These are phyloP conservation scores for Colletotrichum eremochloae DNA, from an alignment of 2,329 filamentous ascomycete genomes.

Conservation along the genomic window DNA sequence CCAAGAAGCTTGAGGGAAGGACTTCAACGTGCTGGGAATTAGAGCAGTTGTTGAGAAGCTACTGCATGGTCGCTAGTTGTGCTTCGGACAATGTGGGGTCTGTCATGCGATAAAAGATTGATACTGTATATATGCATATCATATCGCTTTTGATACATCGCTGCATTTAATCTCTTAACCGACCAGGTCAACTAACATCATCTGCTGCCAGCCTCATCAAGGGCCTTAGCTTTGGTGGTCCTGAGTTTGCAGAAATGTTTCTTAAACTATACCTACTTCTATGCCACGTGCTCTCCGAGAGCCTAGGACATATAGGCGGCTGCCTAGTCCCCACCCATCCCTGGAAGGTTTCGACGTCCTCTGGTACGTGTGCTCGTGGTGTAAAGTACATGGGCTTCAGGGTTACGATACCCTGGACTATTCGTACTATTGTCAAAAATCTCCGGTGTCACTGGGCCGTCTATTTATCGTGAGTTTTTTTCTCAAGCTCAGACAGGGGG, in stretches of 20 bases:
- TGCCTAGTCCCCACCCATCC: background rate
- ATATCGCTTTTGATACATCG: background rate
- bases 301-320: background rate
- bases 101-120: background rate
- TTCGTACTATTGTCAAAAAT: rapidly evolving
- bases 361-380: background rate
- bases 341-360: background rate
- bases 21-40: constrained; percentile 20
- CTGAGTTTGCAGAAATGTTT: background rate
- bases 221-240: background rate
- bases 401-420: background rate
- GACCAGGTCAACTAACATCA: background rate
- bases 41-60: constrained; percentile 38
- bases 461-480: too few species aligned
- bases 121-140: constrained; percentile 1
- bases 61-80: constrained; percentile 33
- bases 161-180: background rate
- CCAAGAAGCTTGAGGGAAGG: constrained; percentile 19
- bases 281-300: background rate
- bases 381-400: background rate
- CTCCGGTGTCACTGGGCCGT: background rate
- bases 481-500: too few species aligned
- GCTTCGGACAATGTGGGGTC: constrained; percentile 19
- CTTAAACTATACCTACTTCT: too few species aligned
- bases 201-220: background rate